Conservation (phyloP, 768 basidiomycete genomes). For the Boletus patriciae region DNA sequence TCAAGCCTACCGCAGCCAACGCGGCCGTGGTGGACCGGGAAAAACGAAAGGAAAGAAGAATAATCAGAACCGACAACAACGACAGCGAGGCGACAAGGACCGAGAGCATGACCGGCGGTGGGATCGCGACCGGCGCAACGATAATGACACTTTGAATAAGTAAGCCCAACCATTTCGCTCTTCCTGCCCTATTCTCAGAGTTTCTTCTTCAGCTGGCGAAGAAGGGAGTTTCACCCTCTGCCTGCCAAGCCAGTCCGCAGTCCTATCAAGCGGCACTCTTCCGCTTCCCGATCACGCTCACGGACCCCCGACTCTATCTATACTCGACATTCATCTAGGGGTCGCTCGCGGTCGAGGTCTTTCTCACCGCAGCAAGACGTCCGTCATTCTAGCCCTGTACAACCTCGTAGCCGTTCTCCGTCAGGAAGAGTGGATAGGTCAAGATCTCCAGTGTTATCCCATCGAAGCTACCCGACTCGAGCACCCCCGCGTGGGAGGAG, state of each 20-base stretch:
- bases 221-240: constrained; percentile 49
- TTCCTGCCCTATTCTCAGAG: constrained; percentile 8
- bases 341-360: constrained; percentile 63
- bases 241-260: constrained; percentile 41
- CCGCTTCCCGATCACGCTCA: constrained; percentile 54
- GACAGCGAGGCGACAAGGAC: constrained; percentile 31
- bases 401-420: constrained; percentile 49
- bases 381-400: constrained; percentile 50
- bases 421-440: constrained; percentile 41
- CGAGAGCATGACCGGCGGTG: constrained; percentile 28
- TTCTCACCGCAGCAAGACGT: constrained; percentile 59
- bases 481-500: constrained; percentile 44
- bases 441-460: constrained; percentile 45
- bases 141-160: constrained; percentile 77
- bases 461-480: constrained; percentile 39
- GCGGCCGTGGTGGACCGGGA: constrained; percentile 38
- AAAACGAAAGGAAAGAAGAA: constrained; percentile 40
- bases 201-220: constrained; percentile 56
- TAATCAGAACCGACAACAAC: constrained; percentile 35
- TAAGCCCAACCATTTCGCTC: constrained; percentile 37
- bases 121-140: constrained; percentile 46
- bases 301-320: constrained; percentile 59
- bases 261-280: constrained; percentile 43
- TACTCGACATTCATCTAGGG: constrained; percentile 62
- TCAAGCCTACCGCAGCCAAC: constrained; percentile 39